A percentile compares a stretch with the other conserved stretches of the same genome.
These are phyloP conservation scores for Chalciporus piperatus DNA, from an alignment of 768 basidiomycete species.

Conservation along the genomic window DNA sequence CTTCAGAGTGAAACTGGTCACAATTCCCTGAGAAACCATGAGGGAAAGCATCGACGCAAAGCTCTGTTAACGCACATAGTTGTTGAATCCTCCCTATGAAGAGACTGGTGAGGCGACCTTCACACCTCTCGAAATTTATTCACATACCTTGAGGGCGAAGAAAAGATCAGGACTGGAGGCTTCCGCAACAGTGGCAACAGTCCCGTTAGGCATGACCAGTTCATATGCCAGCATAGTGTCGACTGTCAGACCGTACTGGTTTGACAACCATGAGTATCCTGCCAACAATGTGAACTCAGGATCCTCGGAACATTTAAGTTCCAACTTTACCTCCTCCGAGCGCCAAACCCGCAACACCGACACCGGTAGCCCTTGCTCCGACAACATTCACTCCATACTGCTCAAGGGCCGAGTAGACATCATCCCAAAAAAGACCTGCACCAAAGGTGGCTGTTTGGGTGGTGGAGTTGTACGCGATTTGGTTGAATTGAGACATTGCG, in stretches of 20 bases:
- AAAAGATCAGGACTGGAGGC: slow-evolving; percentile 38
- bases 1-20: slow-evolving; percentile 55
- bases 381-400: slow-evolving; percentile 52
- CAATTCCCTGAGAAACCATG: slow-evolving; percentile 43
- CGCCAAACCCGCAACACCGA: slow-evolving; percentile 56
- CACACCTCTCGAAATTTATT: too few species aligned
- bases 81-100: slow-evolving; percentile 57
- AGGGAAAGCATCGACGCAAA: not conserved
- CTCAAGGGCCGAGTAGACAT: slow-evolving; percentile 51
- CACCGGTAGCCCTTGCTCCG: slow-evolving; percentile 51
- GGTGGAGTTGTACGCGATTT: slow-evolving; percentile 29
- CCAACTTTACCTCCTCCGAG: slow-evolving; percentile 42
- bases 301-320: too few species aligned
- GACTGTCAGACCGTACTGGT: slow-evolving; percentile 55
- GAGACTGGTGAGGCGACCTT: not conserved
- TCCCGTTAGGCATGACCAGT: slow-evolving; percentile 48
- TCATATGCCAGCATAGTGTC: slow-evolving; percentile 57
- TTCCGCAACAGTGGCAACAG: slow-evolving; percentile 33
- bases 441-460: slow-evolving; percentile 40
- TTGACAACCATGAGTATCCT: slow-evolving; percentile 44
- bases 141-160: slow-evolving; percentile 42
- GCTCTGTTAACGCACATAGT: slow-evolving; percentile 39
- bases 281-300: too few species aligned
- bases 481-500: slow-evolving; percentile 48
- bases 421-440: slow-evolving; percentile 56